Evolutionary conservation across 345 rosid species (phyloP).

Genomic region (Rhodamnia rubescens): DNA sequence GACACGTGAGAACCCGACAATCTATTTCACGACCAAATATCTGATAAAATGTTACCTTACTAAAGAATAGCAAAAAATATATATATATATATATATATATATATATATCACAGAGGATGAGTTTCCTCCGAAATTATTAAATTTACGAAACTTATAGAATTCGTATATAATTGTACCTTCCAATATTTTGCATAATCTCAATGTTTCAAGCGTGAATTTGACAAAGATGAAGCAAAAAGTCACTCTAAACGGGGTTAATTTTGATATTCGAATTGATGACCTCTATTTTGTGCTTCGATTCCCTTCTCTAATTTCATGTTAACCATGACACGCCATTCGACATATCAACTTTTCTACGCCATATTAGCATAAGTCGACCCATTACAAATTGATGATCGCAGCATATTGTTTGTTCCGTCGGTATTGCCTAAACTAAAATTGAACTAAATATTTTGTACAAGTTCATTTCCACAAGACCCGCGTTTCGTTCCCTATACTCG

Average conservation of each 20-base stretch:
- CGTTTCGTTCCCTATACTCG: background rate
- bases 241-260: too few species aligned
- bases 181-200: background rate
- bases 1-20: background rate
- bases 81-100: too few species aligned
- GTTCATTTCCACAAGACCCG: background rate
- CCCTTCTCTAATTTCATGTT: background rate
- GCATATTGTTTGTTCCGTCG: background rate
- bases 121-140: background rate
- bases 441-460: background rate
- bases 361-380: fast-evolving
- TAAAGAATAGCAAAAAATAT: background rate
- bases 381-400: background rate
- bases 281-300: background rate
- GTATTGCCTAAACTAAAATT: background rate
- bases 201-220: background rate
- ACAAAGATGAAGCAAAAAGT: too few species aligned
- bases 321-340: fast-evolving
- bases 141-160: background rate
- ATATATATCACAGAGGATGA: background rate
- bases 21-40: background rate
- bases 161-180: background rate
- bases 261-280: background rate
- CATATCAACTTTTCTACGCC: background rate
- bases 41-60: background rate